phyloP scores from a whole-genome alignment of 2,329 filamentous ascomycete genomes.

The Penicillium sp. region DNA sequence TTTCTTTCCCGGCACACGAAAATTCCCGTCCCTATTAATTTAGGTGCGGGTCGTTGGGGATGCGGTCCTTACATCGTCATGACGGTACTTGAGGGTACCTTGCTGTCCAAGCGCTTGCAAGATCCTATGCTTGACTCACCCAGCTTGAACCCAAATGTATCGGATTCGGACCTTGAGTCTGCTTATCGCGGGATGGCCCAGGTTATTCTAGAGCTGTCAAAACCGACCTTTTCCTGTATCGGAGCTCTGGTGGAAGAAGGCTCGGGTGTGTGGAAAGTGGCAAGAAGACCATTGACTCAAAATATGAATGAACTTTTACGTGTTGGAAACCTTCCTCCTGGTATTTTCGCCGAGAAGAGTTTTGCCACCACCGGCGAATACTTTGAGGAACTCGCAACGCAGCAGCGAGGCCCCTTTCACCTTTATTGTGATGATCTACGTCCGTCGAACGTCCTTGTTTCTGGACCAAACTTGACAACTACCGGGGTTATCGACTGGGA shows the following conservation, averaged over 20 bases:
- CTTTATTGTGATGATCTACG: background rate
- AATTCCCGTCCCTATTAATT: background rate
- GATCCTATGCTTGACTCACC: background rate
- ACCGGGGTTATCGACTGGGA: constrained; percentile 6
- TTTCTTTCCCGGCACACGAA: background rate
- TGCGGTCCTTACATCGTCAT: background rate
- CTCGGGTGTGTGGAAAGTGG: background rate
- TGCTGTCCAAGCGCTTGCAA: background rate
- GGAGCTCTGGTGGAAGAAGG: background rate
- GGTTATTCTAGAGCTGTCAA: background rate
- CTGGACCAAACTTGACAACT: background rate
- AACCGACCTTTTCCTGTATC: background rate
- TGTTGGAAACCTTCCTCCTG: background rate
- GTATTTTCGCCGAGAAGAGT: background rate
- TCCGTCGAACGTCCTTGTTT: background rate
- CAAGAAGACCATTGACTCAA: background rate
- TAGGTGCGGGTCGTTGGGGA: background rate
- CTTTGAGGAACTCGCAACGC: background rate
- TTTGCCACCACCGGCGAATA: background rate
- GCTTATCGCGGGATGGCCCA: background rate
- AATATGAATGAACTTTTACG: background rate
- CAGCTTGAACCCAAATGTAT: background rate
- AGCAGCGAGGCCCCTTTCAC: background rate
- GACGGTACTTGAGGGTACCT: background rate
- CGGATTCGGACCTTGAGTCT: background rate